Percentiles rank a stretch among this genome's conserved stretches.
Conservation (phyloP, 345 rosid genomes). For the Nasturtium officinale region DNA sequence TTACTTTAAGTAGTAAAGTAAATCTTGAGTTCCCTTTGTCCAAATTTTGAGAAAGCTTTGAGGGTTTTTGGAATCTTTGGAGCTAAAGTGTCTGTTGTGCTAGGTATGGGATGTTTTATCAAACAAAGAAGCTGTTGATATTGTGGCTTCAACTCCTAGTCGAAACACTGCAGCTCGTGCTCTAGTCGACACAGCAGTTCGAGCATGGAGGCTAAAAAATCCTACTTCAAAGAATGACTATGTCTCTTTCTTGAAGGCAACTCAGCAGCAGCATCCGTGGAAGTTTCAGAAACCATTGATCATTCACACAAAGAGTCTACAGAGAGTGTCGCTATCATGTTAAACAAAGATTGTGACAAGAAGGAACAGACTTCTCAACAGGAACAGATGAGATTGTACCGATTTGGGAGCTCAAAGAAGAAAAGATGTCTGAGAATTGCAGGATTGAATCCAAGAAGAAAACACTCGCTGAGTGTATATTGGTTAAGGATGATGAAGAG, state of each 20-base stretch:
- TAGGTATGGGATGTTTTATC: slow-evolving; percentile 95
- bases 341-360: slow-evolving; percentile 26
- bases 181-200: slow-evolving; percentile 80
- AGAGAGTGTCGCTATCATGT: slow-evolving; percentile 57
- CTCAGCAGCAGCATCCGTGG: slow-evolving; percentile 35
- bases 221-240: slow-evolving; percentile 92
- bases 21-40: background rate
- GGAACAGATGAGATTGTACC: slow-evolving; percentile 70
- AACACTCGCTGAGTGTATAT: slow-evolving; percentile 72
- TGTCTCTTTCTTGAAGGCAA: slow-evolving; percentile 78
- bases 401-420: slow-evolving; percentile 50
- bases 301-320: slow-evolving; percentile 38
- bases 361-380: slow-evolving; percentile 23
- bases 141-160: slow-evolving; percentile 86
- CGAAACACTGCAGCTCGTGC: slow-evolving; percentile 87
- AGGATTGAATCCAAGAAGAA: slow-evolving; percentile 52
- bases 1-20: background rate
- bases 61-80: background rate
- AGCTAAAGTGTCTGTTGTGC: slow-evolving; percentile 20
- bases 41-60: background rate
- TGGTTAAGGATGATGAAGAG: slow-evolving; percentile 68
- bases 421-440: slow-evolving; percentile 33
- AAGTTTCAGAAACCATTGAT: slow-evolving; percentile 23
- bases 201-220: slow-evolving; percentile 94
- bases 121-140: slow-evolving; percentile 84